Conservation (phyloP, 441 rosid species). For the Erodium chrysanthum region DNA sequence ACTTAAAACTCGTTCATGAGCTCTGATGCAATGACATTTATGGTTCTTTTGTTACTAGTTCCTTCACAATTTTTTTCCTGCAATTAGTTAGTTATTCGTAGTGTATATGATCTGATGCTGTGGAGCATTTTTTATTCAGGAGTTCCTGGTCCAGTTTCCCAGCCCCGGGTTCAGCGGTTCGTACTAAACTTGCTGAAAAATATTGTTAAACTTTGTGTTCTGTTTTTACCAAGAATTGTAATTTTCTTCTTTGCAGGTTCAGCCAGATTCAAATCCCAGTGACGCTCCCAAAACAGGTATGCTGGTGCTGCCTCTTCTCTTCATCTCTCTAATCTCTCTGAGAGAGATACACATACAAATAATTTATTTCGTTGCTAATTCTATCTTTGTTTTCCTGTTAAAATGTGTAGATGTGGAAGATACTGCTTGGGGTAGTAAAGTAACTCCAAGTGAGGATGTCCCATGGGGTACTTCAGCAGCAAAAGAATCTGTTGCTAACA, state of each 20-base stretch:
- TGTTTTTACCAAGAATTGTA: neutral
- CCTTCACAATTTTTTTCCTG: neutral
- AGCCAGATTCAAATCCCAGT: constrained; percentile 23
- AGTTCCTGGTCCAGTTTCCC: constrained; percentile 46
- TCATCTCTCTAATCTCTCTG: neutral
- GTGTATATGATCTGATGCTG: constrained; percentile 14
- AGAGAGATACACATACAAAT: neutral
- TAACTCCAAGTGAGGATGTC: constrained; percentile 29
- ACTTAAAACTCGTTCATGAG: neutral
- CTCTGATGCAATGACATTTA: neutral
- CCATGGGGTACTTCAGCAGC: constrained; percentile 45
- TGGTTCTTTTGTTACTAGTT: neutral
- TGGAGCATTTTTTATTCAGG: constrained; percentile 28
- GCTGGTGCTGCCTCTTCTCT: neutral
- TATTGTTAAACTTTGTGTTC: neutral
- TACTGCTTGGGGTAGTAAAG: constrained; percentile 40
- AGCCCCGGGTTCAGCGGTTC: constrained; percentile 29
- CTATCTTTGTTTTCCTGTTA: constrained; percentile 5
- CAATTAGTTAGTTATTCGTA: neutral
- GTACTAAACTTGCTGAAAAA: constrained; percentile 15
- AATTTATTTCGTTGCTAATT: neutral
- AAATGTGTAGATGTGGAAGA: constrained; percentile 25
- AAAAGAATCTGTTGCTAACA: constrained; percentile 25
- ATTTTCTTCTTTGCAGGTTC: constrained; percentile 23
- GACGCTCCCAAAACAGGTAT: constrained; percentile 31